These are phyloP conservation scores for Glonium stellatum DNA, from an alignment of 495 filamentous ascomycete genomes.

Conservation along the genomic window DNA sequence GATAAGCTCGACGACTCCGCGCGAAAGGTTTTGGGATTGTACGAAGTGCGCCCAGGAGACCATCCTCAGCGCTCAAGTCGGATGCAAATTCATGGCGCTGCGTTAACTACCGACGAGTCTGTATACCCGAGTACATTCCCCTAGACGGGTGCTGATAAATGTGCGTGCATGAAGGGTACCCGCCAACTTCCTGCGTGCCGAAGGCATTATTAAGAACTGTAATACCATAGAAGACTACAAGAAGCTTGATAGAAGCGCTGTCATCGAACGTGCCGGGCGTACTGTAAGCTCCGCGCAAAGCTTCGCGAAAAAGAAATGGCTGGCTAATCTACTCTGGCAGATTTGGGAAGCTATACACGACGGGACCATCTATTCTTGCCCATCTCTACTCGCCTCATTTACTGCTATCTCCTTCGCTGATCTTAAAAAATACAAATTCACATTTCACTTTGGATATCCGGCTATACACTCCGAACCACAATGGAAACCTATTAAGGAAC, in stretches of 20 bases:
- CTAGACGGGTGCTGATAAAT: not conserved
- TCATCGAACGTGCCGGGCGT: constrained; percentile 66
- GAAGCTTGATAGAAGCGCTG: constrained; percentile 59
- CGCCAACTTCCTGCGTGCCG: constrained; percentile 66
- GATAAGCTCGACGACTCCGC: constrained; percentile 93
- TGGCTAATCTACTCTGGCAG: constrained; percentile 38
- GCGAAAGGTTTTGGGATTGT: constrained; percentile 77
- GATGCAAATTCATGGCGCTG: constrained; percentile 83
- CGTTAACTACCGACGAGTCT: constrained; percentile 75
- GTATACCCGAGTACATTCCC: constrained; percentile 29
- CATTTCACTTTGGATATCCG: constrained; percentile 92
- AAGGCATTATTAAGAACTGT: constrained; percentile 90
- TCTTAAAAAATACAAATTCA: constrained; percentile 91
- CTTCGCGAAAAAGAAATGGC: not conserved
- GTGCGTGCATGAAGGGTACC: constrained; percentile 52
- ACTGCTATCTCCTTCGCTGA: constrained; percentile 88
- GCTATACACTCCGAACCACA: constrained; percentile 79
- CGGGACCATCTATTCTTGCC: constrained; percentile 88
- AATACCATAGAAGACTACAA: constrained; percentile 94
- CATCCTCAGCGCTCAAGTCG: constrained; percentile 63
- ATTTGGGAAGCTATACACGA: constrained; percentile 97
- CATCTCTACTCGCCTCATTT: constrained; percentile 84
- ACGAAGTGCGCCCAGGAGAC: constrained; percentile 69
- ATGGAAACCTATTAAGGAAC: constrained; percentile 50
- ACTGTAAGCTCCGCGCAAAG: constrained; percentile 50